Conservation (phyloP, 208 protist species). For the Acanthamoeba polyphaga region DNA sequence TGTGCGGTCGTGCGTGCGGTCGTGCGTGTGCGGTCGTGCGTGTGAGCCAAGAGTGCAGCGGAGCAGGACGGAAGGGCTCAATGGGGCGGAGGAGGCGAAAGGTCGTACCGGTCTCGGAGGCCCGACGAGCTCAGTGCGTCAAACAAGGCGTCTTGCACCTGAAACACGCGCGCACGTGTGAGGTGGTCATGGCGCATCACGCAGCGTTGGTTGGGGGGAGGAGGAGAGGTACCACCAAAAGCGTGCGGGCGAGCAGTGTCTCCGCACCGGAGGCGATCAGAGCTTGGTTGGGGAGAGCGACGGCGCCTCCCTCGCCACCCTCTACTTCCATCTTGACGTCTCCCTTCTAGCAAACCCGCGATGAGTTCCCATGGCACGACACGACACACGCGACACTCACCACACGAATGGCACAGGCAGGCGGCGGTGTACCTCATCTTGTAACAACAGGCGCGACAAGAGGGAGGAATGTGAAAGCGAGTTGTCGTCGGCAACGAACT, state of each 20-base stretch:
- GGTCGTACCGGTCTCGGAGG: background rate
- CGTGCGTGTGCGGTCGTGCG: too few species aligned
- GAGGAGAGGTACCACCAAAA: background rate
- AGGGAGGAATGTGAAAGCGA: background rate
- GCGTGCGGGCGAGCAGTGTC: background rate
- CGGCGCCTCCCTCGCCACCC: background rate
- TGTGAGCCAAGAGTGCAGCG: background rate
- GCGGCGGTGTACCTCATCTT: too few species aligned
- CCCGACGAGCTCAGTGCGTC: too few species aligned
- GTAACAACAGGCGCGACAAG: background rate
- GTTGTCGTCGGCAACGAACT: background rate
- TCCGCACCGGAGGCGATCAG: background rate
- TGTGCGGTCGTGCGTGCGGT: too few species aligned
- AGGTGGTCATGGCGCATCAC: too few species aligned
- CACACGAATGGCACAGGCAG: too few species aligned
- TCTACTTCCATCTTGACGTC: constrained; percentile 1
- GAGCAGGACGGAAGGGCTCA: background rate
- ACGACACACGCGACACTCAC: too few species aligned
- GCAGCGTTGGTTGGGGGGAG: too few species aligned
- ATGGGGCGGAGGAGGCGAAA: background rate
- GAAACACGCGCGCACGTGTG: too few species aligned
- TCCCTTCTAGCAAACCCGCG: background rate
- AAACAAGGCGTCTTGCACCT: too few species aligned
- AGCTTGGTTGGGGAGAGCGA: too few species aligned
- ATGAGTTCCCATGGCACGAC: too few species aligned